These are phyloP conservation scores for Cruciata laevipes DNA, from an alignment of 257 asterid species.

Conservation along the genomic window DNA sequence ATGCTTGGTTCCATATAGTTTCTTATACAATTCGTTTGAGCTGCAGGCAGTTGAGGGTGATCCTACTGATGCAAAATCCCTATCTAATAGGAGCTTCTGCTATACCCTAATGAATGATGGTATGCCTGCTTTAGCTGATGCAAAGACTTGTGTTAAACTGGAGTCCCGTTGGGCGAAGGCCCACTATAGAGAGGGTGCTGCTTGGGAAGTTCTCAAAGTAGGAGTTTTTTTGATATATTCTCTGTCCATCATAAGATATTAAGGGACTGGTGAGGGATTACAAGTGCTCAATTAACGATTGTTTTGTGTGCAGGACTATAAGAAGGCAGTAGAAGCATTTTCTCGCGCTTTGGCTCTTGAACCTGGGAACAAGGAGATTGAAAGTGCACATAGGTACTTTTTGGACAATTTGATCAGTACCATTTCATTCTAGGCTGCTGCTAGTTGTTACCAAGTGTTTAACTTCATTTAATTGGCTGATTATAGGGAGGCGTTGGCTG, in stretches of 20 bases:
- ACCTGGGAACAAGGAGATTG: no score
- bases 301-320: no score
- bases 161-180: constrained; percentile 14
- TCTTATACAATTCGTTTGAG: not conserved
- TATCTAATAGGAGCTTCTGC: constrained; percentile 8
- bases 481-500: no score
- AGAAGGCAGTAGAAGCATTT: no score
- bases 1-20: not conserved
- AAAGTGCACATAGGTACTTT: no score
- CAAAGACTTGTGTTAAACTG: constrained; percentile 1
- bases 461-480: no score
- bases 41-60: constrained; percentile 9
- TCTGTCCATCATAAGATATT: no score
- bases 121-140: not conserved
- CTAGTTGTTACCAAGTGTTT: no score
- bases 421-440: no score
- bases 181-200: constrained; percentile 15
- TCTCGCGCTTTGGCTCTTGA: no score
- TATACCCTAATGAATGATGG: not conserved
- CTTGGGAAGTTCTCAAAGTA: constrained; percentile 11
- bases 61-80: constrained; percentile 6
- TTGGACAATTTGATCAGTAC: no score
- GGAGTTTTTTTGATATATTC: not conserved
- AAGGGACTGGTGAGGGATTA: not conserved
- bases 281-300: not conserved